These are phyloP conservation scores for Candida insectorum DNA, from an alignment of 805 yeast species.

Conservation along the genomic window DNA sequence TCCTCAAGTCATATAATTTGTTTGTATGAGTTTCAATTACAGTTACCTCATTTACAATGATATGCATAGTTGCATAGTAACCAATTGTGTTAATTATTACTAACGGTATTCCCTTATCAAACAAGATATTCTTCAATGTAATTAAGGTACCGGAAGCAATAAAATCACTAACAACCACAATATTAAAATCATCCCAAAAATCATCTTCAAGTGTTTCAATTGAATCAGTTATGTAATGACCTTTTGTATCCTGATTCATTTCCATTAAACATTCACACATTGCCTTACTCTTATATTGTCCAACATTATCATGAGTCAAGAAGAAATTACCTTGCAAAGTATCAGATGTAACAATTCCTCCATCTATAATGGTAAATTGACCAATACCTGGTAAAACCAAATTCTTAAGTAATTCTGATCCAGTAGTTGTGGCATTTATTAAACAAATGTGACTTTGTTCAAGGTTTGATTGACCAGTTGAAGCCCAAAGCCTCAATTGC, in stretches of 20 bases:
- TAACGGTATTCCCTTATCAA: constrained; percentile 50
- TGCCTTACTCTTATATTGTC: constrained; percentile 35
- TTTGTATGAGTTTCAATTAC: constrained; percentile 74
- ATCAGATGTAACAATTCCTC: constrained; percentile 28
- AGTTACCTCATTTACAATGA: constrained; percentile 55
- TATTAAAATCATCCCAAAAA: constrained; percentile 50
- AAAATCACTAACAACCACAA: constrained; percentile 43
- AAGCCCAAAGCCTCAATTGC: constrained; percentile 85
- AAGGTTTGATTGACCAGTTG: constrained; percentile 65
- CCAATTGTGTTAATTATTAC: constrained; percentile 54
- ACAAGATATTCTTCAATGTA: constrained; percentile 33
- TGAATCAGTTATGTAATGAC: constrained; percentile 21
- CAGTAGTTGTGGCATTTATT: constrained; percentile 53
- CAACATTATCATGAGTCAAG: constrained; percentile 42
- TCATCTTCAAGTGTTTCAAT: constrained; percentile 4
- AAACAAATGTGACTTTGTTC: constrained; percentile 58
- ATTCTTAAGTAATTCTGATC: constrained; percentile 73
- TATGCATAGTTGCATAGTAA: constrained; percentile 58
- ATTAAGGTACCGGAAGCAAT: constrained; percentile 16
- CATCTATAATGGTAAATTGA: constrained; percentile 52
- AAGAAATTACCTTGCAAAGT: constrained; percentile 66
- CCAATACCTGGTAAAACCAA: constrained; percentile 75
- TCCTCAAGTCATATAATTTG: constrained; percentile 58
- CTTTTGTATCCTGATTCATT: constrained; percentile 58
- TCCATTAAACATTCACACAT: constrained; percentile 45